Evolutionary conservation across 176 grass and related monocot genomes (phyloP).

Genomic region (Avena insularis): DNA sequence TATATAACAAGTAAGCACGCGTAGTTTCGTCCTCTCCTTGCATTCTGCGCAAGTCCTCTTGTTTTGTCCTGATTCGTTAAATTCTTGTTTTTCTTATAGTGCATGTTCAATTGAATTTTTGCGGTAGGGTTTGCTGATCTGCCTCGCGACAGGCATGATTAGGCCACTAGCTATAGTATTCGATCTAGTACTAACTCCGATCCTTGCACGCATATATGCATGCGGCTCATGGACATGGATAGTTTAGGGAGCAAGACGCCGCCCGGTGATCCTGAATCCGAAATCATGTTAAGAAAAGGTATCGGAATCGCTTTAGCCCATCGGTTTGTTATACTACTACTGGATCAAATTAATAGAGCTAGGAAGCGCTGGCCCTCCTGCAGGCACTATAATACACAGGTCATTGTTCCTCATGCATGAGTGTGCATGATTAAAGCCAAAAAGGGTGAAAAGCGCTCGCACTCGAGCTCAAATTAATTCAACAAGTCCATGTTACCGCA

Average conservation of each 20-base stretch:
- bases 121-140: background rate
- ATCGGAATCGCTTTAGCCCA: slow-evolving; percentile 36
- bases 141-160: slow-evolving; percentile 22
- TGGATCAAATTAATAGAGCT: no score
- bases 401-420: slow-evolving; percentile 35
- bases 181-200: background rate
- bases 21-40: slow-evolving; percentile 6
- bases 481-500: background rate
- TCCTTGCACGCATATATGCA: background rate
- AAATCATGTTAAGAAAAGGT: no score
- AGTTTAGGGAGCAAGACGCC: slow-evolving; percentile 37
- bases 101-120: background rate
- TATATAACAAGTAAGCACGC: slow-evolving; percentile 34
- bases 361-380: slow-evolving; percentile 1
- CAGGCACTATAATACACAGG: slow-evolving; percentile 45
- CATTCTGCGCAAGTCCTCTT: background rate
- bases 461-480: background rate
- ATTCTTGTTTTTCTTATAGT: background rate
- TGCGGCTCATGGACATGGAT: background rate
- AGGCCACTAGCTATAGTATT: slow-evolving; percentile 11
- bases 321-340: background rate
- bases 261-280: no score
- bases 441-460: background rate
- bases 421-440: slow-evolving; percentile 51
- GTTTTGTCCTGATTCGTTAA: background rate